Conservation (phyloP, 192 early-diverging fungal genomes). For the Chytriomyces sp. region DNA sequence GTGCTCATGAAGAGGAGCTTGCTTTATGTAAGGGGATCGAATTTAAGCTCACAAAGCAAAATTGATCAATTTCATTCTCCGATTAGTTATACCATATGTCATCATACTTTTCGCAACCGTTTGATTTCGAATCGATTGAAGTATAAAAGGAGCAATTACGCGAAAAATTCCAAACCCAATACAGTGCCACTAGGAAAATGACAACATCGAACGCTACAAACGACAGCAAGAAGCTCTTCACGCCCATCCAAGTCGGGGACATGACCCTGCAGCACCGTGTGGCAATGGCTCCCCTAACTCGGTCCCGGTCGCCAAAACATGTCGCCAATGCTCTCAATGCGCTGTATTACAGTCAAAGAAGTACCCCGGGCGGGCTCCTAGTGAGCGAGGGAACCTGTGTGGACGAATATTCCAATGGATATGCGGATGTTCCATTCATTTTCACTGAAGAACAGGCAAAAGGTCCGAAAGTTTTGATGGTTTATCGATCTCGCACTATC, state of each 20-base stretch:
- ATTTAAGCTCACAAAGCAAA: too few species aligned
- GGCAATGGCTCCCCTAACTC: constrained; percentile 51
- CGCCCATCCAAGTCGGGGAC: constrained; percentile 25
- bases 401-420: constrained; percentile 34
- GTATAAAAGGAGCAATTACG: too few species aligned
- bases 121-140: too few species aligned
- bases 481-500: background rate
- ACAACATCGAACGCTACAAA: background rate
- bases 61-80: too few species aligned
- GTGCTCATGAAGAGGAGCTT: too few species aligned
- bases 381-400: constrained; percentile 48
- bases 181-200: constrained; percentile 1
- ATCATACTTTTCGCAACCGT: too few species aligned
- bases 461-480: background rate
- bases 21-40: too few species aligned
- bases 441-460: constrained; percentile 16
- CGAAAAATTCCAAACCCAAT: too few species aligned
- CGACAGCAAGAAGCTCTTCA: constrained; percentile 9
- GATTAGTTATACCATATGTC: too few species aligned
- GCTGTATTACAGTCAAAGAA: constrained; percentile 52
- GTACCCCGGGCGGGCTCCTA: constrained; percentile 49
- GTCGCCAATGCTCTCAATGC: constrained; percentile 46
- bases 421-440: constrained; percentile 22
- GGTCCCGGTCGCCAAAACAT: constrained; percentile 39
- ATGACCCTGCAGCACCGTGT: constrained; percentile 43